phyloP scores from a whole-genome alignment of 192 early-diverging fungal species.

The Coemansia sp. region DNA sequence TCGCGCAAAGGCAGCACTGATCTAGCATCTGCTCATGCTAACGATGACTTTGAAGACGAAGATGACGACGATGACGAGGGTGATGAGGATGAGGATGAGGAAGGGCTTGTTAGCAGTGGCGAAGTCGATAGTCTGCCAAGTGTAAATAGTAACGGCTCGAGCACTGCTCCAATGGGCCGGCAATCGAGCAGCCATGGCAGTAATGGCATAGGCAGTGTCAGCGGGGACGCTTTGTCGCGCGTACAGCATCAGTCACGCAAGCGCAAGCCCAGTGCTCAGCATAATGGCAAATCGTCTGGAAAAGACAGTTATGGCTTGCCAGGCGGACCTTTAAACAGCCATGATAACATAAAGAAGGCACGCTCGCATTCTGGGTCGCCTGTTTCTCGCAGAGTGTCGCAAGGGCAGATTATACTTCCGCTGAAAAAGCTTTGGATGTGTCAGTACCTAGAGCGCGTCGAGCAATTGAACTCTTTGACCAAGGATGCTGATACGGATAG shows the following conservation, averaged over 20 bases:
- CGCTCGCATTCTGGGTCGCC: slow-evolving; percentile 11
- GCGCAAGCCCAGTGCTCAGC: slow-evolving; percentile 25
- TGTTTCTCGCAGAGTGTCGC: background rate
- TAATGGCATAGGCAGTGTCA: slow-evolving; percentile 2
- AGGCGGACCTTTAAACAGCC: background rate
- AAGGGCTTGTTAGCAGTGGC: background rate
- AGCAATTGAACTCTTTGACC: background rate
- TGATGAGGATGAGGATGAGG: slow-evolving; percentile 1
- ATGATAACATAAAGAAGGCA: slow-evolving; percentile 17
- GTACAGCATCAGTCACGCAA: slow-evolving; percentile 12
- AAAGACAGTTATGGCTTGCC: background rate
- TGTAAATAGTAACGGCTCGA: background rate
- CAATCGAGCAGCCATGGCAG: slow-evolving; percentile 6
- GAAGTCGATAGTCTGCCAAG: background rate
- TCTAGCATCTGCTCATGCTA: background rate
- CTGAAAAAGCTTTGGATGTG: slow-evolving; percentile 52
- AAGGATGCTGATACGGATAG: slow-evolving; percentile 4
- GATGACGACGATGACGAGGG: background rate
- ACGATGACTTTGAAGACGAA: background rate
- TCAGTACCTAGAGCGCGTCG: slow-evolving; percentile 35
- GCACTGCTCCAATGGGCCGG: slow-evolving; percentile 8
- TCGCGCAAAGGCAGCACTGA: slow-evolving; percentile 5
- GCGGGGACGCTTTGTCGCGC: background rate
- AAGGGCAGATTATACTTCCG: slow-evolving; percentile 14
- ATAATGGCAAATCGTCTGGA: background rate